Conservation (phyloP, 108 stramenopile genomes). For the Thalassiosira profunda region DNA sequence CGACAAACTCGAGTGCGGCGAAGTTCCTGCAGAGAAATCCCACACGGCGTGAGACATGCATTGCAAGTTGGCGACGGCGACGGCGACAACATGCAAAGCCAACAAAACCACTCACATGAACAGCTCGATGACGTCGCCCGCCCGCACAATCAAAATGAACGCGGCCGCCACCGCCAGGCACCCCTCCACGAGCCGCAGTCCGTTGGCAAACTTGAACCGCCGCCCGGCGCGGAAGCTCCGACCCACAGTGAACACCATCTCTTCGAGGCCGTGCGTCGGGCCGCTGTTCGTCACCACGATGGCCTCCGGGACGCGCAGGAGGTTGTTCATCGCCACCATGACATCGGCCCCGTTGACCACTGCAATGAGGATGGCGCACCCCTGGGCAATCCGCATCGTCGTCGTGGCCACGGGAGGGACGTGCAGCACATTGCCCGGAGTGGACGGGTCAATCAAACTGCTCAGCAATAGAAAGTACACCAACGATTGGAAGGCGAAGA, state of each 20-base stretch:
- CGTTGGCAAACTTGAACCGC: too few species aligned
- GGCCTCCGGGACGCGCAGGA: neutral
- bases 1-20: slow-evolving; percentile 8
- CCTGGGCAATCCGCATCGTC: slow-evolving; percentile 5
- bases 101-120: too few species aligned
- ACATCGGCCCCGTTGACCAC: neutral
- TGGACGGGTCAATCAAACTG: neutral
- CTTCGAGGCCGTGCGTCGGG: too few species aligned
- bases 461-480: neutral
- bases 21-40: neutral
- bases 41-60: too few species aligned
- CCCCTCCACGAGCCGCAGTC: too few species aligned
- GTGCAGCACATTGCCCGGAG: neutral
- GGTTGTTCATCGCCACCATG: slow-evolving; percentile 13
- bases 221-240: too few species aligned
- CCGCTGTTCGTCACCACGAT: neutral
- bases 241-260: too few species aligned
- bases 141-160: too few species aligned
- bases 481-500: slow-evolving; percentile 3
- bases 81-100: too few species aligned
- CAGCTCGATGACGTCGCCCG: too few species aligned
- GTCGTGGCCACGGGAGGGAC: neutral
- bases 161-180: too few species aligned
- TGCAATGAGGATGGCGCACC: neutral
- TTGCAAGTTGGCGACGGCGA: too few species aligned